phyloP scores from a whole-genome alignment of 495 filamentous ascomycete genomes.

The Copromyces sp. region DNA sequence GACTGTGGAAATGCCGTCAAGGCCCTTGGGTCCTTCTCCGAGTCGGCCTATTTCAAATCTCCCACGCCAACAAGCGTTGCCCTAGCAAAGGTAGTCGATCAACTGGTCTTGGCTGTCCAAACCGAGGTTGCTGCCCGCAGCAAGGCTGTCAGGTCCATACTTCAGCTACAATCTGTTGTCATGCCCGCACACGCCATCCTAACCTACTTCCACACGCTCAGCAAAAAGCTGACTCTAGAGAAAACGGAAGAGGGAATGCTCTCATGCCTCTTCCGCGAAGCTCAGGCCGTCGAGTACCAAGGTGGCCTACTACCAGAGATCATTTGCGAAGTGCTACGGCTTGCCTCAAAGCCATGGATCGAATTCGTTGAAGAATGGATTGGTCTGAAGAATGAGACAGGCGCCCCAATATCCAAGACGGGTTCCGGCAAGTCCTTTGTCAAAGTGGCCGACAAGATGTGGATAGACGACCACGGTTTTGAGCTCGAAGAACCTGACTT shows the following conservation, averaged over 20 bases:
- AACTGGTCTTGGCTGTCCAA: conserved; percentile 45
- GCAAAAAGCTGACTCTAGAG: conserved; percentile 41
- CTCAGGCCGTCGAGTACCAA: conserved; percentile 53
- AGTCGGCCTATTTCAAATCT: conserved; percentile 30
- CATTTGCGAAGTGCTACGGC: conserved; percentile 55
- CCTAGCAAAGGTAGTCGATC: conserved; percentile 48
- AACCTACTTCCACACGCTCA: conserved; percentile 48
- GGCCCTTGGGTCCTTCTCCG: conserved; percentile 43
- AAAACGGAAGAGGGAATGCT: conserved; percentile 59
- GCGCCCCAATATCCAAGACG: conserved; percentile 35
- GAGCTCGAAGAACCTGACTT: conserved; percentile 47
- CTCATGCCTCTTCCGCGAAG: conserved; percentile 53
- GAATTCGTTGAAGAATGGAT: conserved; percentile 67
- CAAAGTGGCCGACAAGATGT: conserved; percentile 45
- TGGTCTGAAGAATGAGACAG: conserved; percentile 51
- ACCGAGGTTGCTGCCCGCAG: conserved; percentile 39
- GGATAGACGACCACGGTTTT: conserved; percentile 43
- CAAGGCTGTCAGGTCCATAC: conserved; percentile 37
- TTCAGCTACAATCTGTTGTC: conserved; percentile 64
- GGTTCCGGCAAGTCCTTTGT: conserved; percentile 48
- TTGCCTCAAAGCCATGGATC: conserved; percentile 61
- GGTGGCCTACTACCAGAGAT: conserved; percentile 50
- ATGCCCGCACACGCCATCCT: conserved; percentile 53
- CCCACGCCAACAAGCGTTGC: conserved; percentile 47
- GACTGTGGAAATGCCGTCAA: conserved; percentile 49